Evolutionary conservation across 2,329 filamentous ascomycete species (phyloP), one percentile per base, ranked within the genome.

Genomic region (Colletotrichum neosansevieriae): DNA sequence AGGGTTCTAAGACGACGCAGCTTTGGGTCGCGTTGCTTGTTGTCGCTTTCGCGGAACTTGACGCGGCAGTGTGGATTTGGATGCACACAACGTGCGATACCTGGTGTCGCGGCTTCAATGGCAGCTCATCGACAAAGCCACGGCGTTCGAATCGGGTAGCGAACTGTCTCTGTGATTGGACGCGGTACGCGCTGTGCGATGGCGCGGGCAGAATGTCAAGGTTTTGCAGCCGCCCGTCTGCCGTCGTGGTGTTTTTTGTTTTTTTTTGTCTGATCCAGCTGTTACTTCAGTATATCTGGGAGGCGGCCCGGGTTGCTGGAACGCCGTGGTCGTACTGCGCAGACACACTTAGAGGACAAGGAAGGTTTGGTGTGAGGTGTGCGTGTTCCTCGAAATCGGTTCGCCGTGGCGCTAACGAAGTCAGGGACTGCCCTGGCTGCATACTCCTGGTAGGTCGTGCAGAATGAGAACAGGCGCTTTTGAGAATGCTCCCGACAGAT

Each of bases 181-280:
- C 32, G 19, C 49, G 51, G 45, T 67, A 70, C 70, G 59, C 63
- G 62, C 53, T 70, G 62, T 63, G 59, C 58, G 45, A 63, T 63
- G 63, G 21, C 40, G 7, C 19, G 45, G 29, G 45, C 57, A 65
- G 51, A 61, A 38, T 42, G 45, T 66, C 49, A 66, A 32, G 38
- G 29, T 42, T 15, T 15, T 50, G 59, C 51, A 63, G 51, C 24
- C 36, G 29, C 50, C 59, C 36, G 21, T 63, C 64, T 63, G 51
- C 64, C 64, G 50, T 40, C 42, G 58, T 58, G 42, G n/a, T n/a
- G n/a, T n/a, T n/a, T n/a, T n/a, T n/a, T n/a, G n/a, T 3, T 21
- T 21, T 21, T 21, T 21, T 21, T 21, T 63, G 50, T 45, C 36
- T 58, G 44, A 51, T 58, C 51, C 40, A 38, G 19, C 36, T 53